Evolutionary conservation across 805 yeast species (phyloP).

Genomic region (Starmerella tilneyi): DNA sequence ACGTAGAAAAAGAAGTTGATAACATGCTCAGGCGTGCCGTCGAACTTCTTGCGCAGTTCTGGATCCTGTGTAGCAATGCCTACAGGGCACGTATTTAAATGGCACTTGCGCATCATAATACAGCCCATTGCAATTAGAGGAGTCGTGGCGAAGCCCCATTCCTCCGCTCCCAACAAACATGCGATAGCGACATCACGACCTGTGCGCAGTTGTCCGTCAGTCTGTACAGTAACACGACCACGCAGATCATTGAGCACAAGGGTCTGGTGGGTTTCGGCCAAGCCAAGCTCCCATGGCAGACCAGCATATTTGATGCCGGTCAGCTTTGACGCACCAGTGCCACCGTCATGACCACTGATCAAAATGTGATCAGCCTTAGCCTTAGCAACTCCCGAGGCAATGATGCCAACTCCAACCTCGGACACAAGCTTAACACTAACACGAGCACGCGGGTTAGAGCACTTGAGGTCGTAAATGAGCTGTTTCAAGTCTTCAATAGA

Average conservation of each 20-base stretch:
- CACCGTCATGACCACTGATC: slow-evolving; percentile 98
- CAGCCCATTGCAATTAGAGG: slow-evolving; percentile 97
- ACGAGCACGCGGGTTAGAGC: slow-evolving; percentile 94
- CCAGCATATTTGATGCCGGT: slow-evolving; percentile 96
- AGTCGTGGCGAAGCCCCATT: slow-evolving; percentile 96
- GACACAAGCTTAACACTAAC: slow-evolving; percentile 94
- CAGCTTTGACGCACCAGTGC: slow-evolving; percentile 98
- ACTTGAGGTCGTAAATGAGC: slow-evolving; percentile 88
- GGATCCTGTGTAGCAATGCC: slow-evolving; percentile 99
- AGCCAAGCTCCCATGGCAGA: slow-evolving; percentile 96
- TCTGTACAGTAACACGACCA: slow-evolving; percentile 89
- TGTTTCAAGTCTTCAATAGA: slow-evolving; percentile 97
- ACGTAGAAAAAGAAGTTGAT: slow-evolving; percentile 94
- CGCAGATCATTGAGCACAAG: slow-evolving; percentile 89
- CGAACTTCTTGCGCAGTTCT: slow-evolving; percentile 76
- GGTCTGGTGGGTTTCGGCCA: slow-evolving; percentile 97
- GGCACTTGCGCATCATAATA: slow-evolving; percentile 92
- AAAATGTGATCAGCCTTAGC: slow-evolving; percentile 96
- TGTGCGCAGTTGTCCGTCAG: slow-evolving; percentile 97
- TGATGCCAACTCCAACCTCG: slow-evolving; percentile 98
- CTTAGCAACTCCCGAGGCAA: slow-evolving; percentile 98
- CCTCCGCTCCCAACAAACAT: slow-evolving; percentile 92
- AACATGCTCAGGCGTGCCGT: slow-evolving; percentile 97
- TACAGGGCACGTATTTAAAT: slow-evolving; percentile 88
- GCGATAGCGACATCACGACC: slow-evolving; percentile 97